Evolutionary conservation across 345 rosid species (phyloP).

Genomic region (Clausena lansium): DNA sequence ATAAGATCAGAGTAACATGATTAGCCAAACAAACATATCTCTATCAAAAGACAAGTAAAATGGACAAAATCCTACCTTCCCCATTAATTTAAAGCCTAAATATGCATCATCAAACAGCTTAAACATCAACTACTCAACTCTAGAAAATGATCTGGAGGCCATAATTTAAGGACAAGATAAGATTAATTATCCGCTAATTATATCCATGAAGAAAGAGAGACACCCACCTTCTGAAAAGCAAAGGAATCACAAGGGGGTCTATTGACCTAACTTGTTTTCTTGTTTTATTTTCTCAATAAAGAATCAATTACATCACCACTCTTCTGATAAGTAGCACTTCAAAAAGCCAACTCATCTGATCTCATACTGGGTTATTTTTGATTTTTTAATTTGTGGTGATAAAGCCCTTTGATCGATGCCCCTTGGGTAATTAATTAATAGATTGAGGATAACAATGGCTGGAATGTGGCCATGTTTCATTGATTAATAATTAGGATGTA

Average conservation of each 20-base stretch:
- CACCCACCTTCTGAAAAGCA: background rate
- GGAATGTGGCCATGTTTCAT: background rate
- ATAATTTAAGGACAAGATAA: constrained; percentile 29
- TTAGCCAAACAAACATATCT: constrained; percentile 3
- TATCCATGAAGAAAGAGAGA: constrained; percentile 11
- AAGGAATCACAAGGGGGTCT: constrained; percentile 18
- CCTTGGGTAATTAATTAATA: constrained; percentile 1
- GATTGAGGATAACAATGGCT: constrained; percentile 27
- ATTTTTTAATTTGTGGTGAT: background rate
- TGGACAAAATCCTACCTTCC: constrained; percentile 14
- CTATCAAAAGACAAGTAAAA: background rate
- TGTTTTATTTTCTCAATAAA: background rate
- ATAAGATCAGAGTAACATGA: constrained; percentile 12
- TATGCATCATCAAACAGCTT: constrained; percentile 25
- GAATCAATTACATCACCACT: constrained; percentile 3
- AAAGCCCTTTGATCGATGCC: background rate
- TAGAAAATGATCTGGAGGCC: constrained; percentile 16
- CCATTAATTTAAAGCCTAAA: constrained; percentile 26
- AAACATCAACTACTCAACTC: constrained; percentile 27
- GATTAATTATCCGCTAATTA: constrained; percentile 5
- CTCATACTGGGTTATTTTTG: background rate
- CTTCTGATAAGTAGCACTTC: constrained; percentile 12
- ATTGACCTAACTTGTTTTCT: constrained; percentile 13
- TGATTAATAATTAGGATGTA: too few relatives aligned
- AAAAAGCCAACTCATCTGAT: constrained; percentile 26